Conservation (phyloP, 2,329 filamentous ascomycete species). For the Colletotrichum eremochloae region DNA sequence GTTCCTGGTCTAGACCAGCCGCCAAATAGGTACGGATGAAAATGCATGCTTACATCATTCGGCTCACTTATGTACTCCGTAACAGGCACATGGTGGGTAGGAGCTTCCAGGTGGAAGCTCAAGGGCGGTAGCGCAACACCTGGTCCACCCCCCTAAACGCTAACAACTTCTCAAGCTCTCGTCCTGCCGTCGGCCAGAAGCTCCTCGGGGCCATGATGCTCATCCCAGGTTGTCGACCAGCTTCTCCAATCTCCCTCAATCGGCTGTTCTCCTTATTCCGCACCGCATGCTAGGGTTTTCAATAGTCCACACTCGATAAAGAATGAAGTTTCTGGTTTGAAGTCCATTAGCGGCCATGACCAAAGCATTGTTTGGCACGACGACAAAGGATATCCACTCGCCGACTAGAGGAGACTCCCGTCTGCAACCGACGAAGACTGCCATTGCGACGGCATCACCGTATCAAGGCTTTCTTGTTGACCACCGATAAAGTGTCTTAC, state of each 20-base stretch:
- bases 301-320: slow-evolving; percentile 1
- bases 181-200: slow-evolving; percentile 8
- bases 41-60: not conserved
- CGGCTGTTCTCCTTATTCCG: not conserved
- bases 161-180: slow-evolving; percentile 18
- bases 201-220: not conserved
- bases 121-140: not conserved
- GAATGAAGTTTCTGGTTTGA: slow-evolving; percentile 23
- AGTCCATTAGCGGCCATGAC: slow-evolving; percentile 36
- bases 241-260: slow-evolving; percentile 12
- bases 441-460: slow-evolving; percentile 22
- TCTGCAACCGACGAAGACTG: slow-evolving; percentile 10
- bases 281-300: not conserved
- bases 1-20: not conserved
- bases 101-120: slow-evolving; percentile 6
- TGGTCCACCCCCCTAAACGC: not conserved
- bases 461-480: slow-evolving; percentile 1
- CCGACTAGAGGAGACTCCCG: slow-evolving; percentile 9
- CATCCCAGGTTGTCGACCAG: slow-evolving; percentile 5
- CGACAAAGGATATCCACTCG: slow-evolving; percentile 29
- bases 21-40: no score
- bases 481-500: slow-evolving; percentile 11
- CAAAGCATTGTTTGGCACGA: slow-evolving; percentile 26
- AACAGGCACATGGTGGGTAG: not conserved
- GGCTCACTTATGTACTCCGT: not conserved